Conservation (phyloP, 2,329 filamentous ascomycete genomes). For the Colletotrichum sp. region DNA sequence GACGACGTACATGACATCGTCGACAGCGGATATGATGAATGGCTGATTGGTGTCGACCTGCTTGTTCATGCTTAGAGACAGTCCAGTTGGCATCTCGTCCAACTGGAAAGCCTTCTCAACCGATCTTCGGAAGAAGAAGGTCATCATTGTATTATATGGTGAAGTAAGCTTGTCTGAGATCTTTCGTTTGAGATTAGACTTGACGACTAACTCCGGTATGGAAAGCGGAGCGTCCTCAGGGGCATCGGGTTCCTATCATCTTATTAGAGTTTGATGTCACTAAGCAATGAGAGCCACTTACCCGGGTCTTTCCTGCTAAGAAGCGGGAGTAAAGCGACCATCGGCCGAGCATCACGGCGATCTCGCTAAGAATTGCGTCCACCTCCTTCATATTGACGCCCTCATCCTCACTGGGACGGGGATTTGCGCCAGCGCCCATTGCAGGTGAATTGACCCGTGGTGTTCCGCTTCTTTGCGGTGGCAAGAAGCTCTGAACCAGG, state of each 20-base stretch:
- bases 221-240: slow-evolving; percentile 62
- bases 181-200: slow-evolving; percentile 83
- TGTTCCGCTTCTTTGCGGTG: slow-evolving; percentile 68
- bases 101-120: slow-evolving; percentile 98
- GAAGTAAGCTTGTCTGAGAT: slow-evolving; percentile 74
- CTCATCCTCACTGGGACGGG: slow-evolving; percentile 81
- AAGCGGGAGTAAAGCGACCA: slow-evolving; percentile 96
- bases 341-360: slow-evolving; percentile 87
- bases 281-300: slow-evolving; percentile 45
- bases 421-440: slow-evolving; percentile 56
- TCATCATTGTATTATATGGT: slow-evolving; percentile 91
- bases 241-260: slow-evolving; percentile 51
- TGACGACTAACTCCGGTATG: slow-evolving; percentile 75
- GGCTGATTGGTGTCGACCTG: slow-evolving; percentile 80
- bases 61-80: slow-evolving; percentile 77
- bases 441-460: slow-evolving; percentile 81
- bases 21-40: slow-evolving; percentile 92
- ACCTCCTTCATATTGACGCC: slow-evolving; percentile 96
- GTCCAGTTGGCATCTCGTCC: slow-evolving; percentile 82
- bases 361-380: slow-evolving; percentile 85
- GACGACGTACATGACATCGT: slow-evolving; percentile 99
- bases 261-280: slow-evolving; percentile 27
- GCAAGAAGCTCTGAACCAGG: slow-evolving; percentile 90
- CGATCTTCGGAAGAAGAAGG: slow-evolving; percentile 94
- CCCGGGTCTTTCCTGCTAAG: slow-evolving; percentile 83